Evolutionary conservation across 495 filamentous ascomycete genomes (phyloP).

Genomic region (Massariosphaeria phaeospora): DNA sequence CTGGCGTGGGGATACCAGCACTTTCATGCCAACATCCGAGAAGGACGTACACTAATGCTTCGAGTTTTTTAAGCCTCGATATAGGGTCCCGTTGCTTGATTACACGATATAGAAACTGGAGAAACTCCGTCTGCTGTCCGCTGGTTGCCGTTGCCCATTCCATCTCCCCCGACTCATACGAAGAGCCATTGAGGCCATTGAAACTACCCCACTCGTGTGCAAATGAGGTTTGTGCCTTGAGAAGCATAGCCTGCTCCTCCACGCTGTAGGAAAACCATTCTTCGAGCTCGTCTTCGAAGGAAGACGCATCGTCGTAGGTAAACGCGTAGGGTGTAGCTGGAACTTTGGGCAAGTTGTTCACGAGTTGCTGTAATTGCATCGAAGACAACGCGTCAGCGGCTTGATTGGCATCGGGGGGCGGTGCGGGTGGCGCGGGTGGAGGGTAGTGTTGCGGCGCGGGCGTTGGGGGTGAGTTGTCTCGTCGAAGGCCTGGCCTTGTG

Average conservation of each 20-base stretch:
- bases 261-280: conserved; percentile 94
- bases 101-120: conserved; percentile 21
- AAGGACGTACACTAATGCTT: conserved; percentile 69
- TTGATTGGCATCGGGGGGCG: conserved; percentile 44
- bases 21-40: conserved; percentile 76
- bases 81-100: conserved; percentile 20
- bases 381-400: conserved; percentile 75
- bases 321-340: conserved; percentile 91
- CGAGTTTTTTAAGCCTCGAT: conserved; percentile 50
- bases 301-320: conserved; percentile 75
- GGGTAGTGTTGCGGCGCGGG: conserved; percentile 57
- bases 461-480: conserved; percentile 47
- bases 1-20: conserved; percentile 44
- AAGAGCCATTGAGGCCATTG: conserved; percentile 39
- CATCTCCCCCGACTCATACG: conserved; percentile 23
- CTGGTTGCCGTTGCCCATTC: conserved; percentile 52
- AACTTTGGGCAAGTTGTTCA: conserved; percentile 70
- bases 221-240: conserved; percentile 66
- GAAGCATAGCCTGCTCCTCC: conserved; percentile 64
- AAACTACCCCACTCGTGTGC: conserved; percentile 58
- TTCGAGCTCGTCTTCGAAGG: conserved; percentile 80
- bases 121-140: conserved; percentile 34
- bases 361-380: conserved; percentile 71
- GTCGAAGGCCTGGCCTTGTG: conserved; percentile 51
- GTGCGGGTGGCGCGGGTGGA: conserved; percentile 53